phyloP scores from a whole-genome alignment of 2,329 filamentous ascomycete species.

The Phoma sp. region DNA sequence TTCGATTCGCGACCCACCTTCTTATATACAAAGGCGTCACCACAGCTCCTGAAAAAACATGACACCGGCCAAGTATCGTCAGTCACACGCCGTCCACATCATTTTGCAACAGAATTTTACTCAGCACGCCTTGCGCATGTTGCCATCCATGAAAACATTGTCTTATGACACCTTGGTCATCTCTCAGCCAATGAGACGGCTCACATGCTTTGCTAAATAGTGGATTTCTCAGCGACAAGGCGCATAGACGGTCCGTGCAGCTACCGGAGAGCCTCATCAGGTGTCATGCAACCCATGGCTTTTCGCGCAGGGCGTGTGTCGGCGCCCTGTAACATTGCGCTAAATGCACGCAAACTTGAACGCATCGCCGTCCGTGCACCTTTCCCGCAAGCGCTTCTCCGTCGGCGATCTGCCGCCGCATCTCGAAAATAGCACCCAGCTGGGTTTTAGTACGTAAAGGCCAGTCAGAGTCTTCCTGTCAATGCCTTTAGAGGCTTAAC shows the following conservation, averaged over 20 bases:
- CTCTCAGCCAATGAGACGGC: conserved; percentile 4
- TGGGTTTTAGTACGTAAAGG: conserved; percentile 15
- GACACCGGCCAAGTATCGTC: conserved; percentile 18
- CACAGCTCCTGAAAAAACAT: not conserved
- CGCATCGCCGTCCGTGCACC: conserved; percentile 5
- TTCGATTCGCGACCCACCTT: conserved; percentile 6
- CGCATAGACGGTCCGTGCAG: conserved; percentile 10
- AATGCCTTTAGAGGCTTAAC: conserved; percentile 17
- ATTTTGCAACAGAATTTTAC: conserved; percentile 18
- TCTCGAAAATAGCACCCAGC: conserved; percentile 5
- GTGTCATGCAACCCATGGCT: conserved; percentile 9
- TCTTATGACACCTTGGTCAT: conserved; percentile 12
- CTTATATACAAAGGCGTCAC: conserved; percentile 12
- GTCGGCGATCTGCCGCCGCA: conserved; percentile 16
- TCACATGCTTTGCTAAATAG: conserved; percentile 6
- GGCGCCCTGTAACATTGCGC: not conserved
- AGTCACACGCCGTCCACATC: conserved; percentile 18
- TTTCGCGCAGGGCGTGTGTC: conserved; percentile 6
- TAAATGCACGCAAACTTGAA: not conserved
- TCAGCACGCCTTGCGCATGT: conserved; percentile 16
- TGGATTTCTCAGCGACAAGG: conserved; percentile 17
- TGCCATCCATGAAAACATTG: conserved; percentile 12
- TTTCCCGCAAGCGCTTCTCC: conserved; percentile 20
- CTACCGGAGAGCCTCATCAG: conserved; percentile 13
- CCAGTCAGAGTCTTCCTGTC: conserved; percentile 10